These are phyloP conservation scores for Beauveria scarabaeidicola DNA, from an alignment of 2,329 filamentous ascomycete genomes.

Conservation along the genomic window DNA sequence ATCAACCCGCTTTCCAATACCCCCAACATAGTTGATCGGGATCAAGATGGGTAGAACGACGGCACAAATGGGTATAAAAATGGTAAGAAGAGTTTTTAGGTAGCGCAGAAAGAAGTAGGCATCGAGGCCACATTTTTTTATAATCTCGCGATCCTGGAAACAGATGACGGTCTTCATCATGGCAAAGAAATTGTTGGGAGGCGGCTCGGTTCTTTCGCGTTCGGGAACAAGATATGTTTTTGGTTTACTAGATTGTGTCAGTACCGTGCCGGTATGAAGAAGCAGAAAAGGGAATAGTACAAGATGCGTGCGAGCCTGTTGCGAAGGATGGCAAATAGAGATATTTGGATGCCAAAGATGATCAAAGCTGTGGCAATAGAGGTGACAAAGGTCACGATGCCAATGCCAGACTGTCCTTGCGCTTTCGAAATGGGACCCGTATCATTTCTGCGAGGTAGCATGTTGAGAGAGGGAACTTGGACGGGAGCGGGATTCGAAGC, in stretches of 20 bases:
- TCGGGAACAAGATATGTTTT: constrained; percentile 82
- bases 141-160: constrained; percentile 70
- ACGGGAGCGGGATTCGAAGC: neutral
- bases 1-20: constrained; percentile 49
- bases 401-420: constrained; percentile 20
- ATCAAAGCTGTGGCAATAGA: constrained; percentile 54
- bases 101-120: constrained; percentile 97
- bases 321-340: constrained; percentile 67
- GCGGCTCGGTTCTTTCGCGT: constrained; percentile 70
- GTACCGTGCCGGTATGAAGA: constrained; percentile 11
- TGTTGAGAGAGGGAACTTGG: neutral
- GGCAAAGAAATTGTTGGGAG: constrained; percentile 48
- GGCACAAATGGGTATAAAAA: constrained; percentile 75
- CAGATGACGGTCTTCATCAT: constrained; percentile 54
- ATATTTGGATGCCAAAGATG: constrained; percentile 55
- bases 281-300: constrained; percentile 33
- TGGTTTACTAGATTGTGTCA: constrained; percentile 50
- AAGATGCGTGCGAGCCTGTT: constrained; percentile 77
- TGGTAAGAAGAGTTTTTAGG: constrained; percentile 66
- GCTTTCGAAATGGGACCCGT: neutral
- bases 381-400: constrained; percentile 46
- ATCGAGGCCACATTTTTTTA: constrained; percentile 91
- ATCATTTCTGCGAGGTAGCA: neutral
- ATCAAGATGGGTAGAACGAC: constrained; percentile 78
- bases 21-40: constrained; percentile 72